Evolutionary conservation across 805 yeast species (phyloP), one percentile per base, ranked within the genome.

Genomic region (Candida coquimbonensis): DNA sequence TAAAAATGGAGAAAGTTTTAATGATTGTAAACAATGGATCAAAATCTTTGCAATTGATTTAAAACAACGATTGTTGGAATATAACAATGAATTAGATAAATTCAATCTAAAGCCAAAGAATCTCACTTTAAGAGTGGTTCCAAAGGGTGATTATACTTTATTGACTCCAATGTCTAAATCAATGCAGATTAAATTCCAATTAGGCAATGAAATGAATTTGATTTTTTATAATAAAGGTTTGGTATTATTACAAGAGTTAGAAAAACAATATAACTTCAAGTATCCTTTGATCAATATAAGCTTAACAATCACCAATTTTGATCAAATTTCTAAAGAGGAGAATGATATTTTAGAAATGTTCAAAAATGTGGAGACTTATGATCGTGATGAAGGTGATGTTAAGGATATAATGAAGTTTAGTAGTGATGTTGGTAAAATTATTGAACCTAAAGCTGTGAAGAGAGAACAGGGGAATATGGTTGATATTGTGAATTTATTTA

Each of bases 1-100:
- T 0, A 69, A 70, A 11, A 67, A 79, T 0, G 79, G 90, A 3
- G 63, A 62, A 4, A 69, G 71, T 3, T 50, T 72, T 7, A 67
- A 66, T 2, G 96, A 87, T 53, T 77, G 86, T 21, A 43, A 50
- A 14, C 56, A 56, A 36, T 91, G 99, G 99, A 65, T 91, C 8
- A 78, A 73, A 35, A 95, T 91, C 0, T 90, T 82, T 66, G 74
- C 85, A 2, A 90, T 89, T 0, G 99, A 91, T 55, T 63, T 91
- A 29, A 66, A 75, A 27, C 79, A 81, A 42, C 62, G 99, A 45
- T 61, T 90, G 6, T 68, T 74, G 27, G 98, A 91, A 54, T 86
- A 80, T 48, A 90, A 86, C 50, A 95, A 88, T 53, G 71, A 72
- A 48, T 61, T 60, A 44, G 57, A 55, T 19, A 44, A 48, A 17